Percentiles rank a stretch among this genome's conserved stretches.
Conservation (phyloP, 495 filamentous ascomycete genomes). For the Talaromyces adpressus region DNA sequence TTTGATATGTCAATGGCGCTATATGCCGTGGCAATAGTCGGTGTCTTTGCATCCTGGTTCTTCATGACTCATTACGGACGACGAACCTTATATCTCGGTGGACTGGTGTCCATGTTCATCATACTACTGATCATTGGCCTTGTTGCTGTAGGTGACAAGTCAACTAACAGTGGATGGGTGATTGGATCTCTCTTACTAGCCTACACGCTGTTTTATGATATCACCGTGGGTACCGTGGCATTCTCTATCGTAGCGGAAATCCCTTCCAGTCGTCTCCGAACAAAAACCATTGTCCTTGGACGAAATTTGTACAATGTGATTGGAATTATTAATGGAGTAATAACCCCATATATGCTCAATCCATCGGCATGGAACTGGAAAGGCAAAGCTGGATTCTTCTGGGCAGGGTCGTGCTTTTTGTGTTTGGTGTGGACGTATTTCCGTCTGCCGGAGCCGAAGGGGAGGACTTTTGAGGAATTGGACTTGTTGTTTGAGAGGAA, state of each 20-base stretch:
- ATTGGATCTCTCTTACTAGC: slow-evolving; percentile 47
- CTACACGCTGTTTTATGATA: slow-evolving; percentile 51
- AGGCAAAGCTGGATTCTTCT: slow-evolving; percentile 64
- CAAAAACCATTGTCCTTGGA: slow-evolving; percentile 56
- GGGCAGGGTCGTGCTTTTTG: slow-evolving; percentile 44
- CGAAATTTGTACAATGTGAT: slow-evolving; percentile 52
- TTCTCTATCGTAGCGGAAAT: slow-evolving; percentile 58
- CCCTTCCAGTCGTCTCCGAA: slow-evolving; percentile 49
- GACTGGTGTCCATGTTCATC: slow-evolving; percentile 38
- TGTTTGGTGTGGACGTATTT: slow-evolving; percentile 40
- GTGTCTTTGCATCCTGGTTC: slow-evolving; percentile 20
- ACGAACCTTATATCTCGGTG: slow-evolving; percentile 44
- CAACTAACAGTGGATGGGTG: slow-evolving; percentile 39
- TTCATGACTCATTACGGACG: slow-evolving; percentile 37
- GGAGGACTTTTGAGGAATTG: slow-evolving; percentile 53
- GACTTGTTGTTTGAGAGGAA: slow-evolving; percentile 31
- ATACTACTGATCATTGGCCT: slow-evolving; percentile 53
- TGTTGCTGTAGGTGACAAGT: slow-evolving; percentile 45
- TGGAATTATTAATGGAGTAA: slow-evolving; percentile 54
- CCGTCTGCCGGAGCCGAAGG: slow-evolving; percentile 53
- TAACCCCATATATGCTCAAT: slow-evolving; percentile 62
- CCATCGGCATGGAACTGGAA: slow-evolving; percentile 55
- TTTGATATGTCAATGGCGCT: slow-evolving; percentile 25
- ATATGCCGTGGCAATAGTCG: slow-evolving; percentile 22
- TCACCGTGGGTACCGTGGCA: slow-evolving; percentile 52